These are phyloP conservation scores for Spinacia oleracea DNA, from an alignment of 179 eudicot genomes.

Conservation along the genomic window DNA sequence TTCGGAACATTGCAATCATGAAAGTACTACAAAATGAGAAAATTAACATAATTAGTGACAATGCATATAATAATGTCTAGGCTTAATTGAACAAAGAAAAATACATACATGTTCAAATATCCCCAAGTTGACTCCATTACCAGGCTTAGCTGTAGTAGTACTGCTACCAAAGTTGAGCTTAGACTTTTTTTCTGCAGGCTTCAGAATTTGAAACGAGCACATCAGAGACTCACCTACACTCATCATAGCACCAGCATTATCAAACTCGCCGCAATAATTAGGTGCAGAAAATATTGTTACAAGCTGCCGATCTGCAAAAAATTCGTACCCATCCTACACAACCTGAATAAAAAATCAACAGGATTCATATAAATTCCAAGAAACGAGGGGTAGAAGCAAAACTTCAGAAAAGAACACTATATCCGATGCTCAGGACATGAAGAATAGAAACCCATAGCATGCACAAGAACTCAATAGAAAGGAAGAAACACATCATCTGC, in stretches of 20 bases:
- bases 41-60: too few relatives aligned
- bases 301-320: constrained; percentile 47
- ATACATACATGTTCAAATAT: too few relatives aligned
- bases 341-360: constrained; percentile 32
- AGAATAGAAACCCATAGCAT: not conserved
- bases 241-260: constrained; percentile 62
- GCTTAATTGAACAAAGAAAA: too few relatives aligned
- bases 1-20: too few relatives aligned
- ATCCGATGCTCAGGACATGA: not conserved
- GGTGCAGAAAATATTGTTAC: constrained; percentile 57
- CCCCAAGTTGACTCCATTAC: constrained; percentile 34
- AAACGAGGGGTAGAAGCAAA: not conserved
- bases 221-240: constrained; percentile 47
- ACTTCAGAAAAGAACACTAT: not conserved
- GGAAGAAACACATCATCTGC: not conserved
- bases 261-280: constrained; percentile 55
- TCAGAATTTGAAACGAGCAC: constrained; percentile 54
- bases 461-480: not conserved
- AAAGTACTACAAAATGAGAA: too few relatives aligned
- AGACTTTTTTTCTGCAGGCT: constrained; percentile 48
- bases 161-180: constrained; percentile 45
- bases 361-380: not conserved
- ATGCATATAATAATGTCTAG: too few relatives aligned
- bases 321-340: constrained; percentile 57
- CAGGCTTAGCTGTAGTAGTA: constrained; percentile 37